Conservation (phyloP, 306 rosid genomes). For the Cucurbita moschata region DNA sequence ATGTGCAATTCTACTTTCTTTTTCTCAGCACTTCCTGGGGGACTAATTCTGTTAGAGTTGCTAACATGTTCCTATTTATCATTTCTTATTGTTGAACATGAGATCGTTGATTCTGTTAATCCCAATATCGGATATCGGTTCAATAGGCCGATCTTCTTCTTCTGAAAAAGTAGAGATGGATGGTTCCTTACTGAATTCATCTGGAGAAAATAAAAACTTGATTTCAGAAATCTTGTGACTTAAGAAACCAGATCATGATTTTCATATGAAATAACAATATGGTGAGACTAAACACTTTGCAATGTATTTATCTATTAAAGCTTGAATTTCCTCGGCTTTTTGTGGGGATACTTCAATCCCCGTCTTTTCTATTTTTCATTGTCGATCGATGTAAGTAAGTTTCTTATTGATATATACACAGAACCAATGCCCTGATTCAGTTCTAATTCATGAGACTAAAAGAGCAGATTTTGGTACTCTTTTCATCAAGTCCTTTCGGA, state of each 20-base stretch:
- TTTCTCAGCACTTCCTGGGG: neutral
- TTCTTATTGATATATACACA: neutral
- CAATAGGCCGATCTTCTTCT: constrained; percentile 50
- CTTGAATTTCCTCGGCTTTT: too few species aligned
- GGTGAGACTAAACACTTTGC: neutral
- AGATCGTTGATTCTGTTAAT: constrained; percentile 41
- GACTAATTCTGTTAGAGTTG: neutral
- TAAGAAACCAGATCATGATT: neutral
- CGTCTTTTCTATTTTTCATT: too few species aligned
- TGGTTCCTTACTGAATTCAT: constrained; percentile 76
- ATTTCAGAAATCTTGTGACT: neutral
- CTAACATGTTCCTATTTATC: neutral
- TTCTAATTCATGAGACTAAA: too few species aligned
- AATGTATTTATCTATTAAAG: neutral
- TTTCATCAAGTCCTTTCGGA: too few species aligned
- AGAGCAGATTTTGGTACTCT: too few species aligned
- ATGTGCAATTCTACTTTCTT: neutral
- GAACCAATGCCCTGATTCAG: too few species aligned
- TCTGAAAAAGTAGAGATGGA: constrained; percentile 15
- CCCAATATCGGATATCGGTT: constrained; percentile 63
- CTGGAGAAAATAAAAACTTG: constrained; percentile 24
- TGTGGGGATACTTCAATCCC: too few species aligned
- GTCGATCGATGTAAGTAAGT: neutral
- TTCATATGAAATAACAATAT: neutral
- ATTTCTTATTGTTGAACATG: constrained; percentile 34